Percentiles rank a stretch among this genome's conserved stretches.
Conservation (phyloP, 2,329 filamentous ascomycete species). For the Hypoxylon sp. region DNA sequence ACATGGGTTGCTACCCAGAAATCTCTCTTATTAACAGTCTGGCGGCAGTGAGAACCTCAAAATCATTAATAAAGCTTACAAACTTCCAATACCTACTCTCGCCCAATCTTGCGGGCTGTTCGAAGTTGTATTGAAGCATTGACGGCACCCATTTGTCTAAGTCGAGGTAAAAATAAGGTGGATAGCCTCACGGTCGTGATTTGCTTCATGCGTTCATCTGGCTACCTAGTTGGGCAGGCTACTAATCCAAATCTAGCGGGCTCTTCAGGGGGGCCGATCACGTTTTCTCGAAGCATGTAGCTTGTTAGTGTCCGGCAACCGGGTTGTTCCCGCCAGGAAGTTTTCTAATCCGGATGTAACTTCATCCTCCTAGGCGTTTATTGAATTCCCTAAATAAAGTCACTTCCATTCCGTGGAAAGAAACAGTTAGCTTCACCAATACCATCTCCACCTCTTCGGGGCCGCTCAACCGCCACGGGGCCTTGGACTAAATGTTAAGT, state of each 20-base stretch:
- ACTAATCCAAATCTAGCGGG: slow-evolving; percentile 19
- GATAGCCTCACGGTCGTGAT: slow-evolving; percentile 12
- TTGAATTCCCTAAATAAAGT: slow-evolving; percentile 16
- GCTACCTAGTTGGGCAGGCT: slow-evolving; percentile 11
- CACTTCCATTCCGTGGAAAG: slow-evolving; percentile 6
- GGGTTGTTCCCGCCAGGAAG: slow-evolving; percentile 25
- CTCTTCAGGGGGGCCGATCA: slow-evolving; percentile 26
- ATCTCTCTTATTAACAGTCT: background rate
- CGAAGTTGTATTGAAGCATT: slow-evolving; percentile 7
- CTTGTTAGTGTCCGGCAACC: slow-evolving; percentile 17
- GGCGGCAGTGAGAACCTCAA: background rate
- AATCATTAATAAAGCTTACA: background rate
- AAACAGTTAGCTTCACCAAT: slow-evolving; percentile 15
- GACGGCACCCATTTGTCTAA: slow-evolving; percentile 11
- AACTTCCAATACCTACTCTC: background rate
- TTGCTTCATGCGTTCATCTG: slow-evolving; percentile 34
- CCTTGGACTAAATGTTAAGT: slow-evolving; percentile 27
- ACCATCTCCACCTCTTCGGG: slow-evolving; percentile 32
- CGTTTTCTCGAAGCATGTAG: slow-evolving; percentile 26
- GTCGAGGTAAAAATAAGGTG: slow-evolving; percentile 22
- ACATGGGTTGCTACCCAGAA: background rate
- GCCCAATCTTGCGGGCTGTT: slow-evolving; percentile 6
- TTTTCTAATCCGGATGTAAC: slow-evolving; percentile 9
- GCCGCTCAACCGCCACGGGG: slow-evolving; percentile 33
- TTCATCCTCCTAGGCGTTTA: background rate